A percentile compares a stretch with the other conserved stretches of the same genome.
These are phyloP conservation scores for Trichoderma asperelloides DNA, from an alignment of 495 filamentous ascomycete genomes.

Conservation along the genomic window DNA sequence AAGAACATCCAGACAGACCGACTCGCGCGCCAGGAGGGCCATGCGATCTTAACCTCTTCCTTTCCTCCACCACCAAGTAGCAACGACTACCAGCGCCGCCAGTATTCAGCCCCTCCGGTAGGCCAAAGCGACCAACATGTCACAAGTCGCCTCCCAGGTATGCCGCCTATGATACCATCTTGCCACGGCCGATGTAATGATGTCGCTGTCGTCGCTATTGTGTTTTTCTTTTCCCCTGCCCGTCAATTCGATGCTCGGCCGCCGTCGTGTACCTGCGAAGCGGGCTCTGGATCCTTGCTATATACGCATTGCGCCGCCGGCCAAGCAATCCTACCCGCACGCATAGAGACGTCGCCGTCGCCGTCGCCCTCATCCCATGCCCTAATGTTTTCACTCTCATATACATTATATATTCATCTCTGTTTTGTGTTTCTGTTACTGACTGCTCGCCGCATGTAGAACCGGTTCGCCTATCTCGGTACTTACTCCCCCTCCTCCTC, in stretches of 20 bases:
- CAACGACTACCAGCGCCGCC: conserved; percentile 7
- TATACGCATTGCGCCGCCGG: neutral
- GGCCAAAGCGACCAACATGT: neutral
- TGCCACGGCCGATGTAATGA: neutral
- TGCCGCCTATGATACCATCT: neutral
- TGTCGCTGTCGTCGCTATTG: neutral
- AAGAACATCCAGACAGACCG: neutral
- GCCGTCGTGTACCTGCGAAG: neutral
- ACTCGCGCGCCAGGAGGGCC: conserved; percentile 4
- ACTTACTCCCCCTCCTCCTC: conserved; percentile 32
- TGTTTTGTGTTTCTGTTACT: conserved; percentile 12
- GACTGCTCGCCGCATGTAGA: conserved; percentile 41
- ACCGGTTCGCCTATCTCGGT: conserved; percentile 86
- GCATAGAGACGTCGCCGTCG: neutral
- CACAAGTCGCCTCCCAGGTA: conserved; percentile 7
- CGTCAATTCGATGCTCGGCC: neutral
- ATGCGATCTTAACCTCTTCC: neutral
- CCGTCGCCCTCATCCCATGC: conserved; percentile 21
- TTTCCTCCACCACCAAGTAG: neutral
- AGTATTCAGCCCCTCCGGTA: neutral
- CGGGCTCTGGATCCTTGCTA: neutral
- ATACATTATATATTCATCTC: neutral
- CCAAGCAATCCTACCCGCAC: neutral
- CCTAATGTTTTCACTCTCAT: neutral
- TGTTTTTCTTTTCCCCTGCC: neutral